A percentile compares a stretch with the other conserved stretches of the same genome.
phyloP scores from a whole-genome alignment of 805 yeast species.

The Kodamaea kaohsiungensis region DNA sequence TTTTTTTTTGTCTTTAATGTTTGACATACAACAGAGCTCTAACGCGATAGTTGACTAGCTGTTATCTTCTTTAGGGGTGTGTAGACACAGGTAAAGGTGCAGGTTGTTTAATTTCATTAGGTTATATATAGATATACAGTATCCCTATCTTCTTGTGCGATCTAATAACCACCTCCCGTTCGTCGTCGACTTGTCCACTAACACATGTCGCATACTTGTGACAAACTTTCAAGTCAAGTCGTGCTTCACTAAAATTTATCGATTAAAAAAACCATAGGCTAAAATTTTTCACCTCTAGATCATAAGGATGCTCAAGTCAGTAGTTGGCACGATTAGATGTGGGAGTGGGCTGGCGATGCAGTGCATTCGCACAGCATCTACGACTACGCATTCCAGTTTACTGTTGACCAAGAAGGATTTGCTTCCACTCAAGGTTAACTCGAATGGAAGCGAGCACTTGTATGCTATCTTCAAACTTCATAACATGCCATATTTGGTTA shows the following conservation, averaged over 20 bases:
- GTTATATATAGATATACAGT: no score
- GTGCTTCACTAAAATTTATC: background rate
- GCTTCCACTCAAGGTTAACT: slow-evolving; percentile 64
- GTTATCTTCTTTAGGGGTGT: no score
- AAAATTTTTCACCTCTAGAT: background rate
- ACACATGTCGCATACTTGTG: background rate
- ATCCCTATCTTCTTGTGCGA: no score
- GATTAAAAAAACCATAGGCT: background rate
- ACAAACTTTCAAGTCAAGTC: background rate
- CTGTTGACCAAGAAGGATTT: slow-evolving; percentile 39
- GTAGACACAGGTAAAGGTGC: no score
- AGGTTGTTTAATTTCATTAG: no score
- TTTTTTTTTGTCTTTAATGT: no score
- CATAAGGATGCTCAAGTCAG: background rate
- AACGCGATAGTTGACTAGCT: no score
- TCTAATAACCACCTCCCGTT: no score
- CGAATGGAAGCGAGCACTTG: slow-evolving; percentile 51
- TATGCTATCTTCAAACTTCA: slow-evolving; percentile 85
- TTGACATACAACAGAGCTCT: no score
- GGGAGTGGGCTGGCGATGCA: background rate
- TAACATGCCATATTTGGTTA: slow-evolving; percentile 82
- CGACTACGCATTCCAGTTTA: slow-evolving; percentile 1
- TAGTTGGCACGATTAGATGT: background rate
- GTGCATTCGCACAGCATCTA: background rate
- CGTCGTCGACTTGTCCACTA: no score